Conservation (phyloP, 768 basidiomycete genomes). For the Suillus subaureus region DNA sequence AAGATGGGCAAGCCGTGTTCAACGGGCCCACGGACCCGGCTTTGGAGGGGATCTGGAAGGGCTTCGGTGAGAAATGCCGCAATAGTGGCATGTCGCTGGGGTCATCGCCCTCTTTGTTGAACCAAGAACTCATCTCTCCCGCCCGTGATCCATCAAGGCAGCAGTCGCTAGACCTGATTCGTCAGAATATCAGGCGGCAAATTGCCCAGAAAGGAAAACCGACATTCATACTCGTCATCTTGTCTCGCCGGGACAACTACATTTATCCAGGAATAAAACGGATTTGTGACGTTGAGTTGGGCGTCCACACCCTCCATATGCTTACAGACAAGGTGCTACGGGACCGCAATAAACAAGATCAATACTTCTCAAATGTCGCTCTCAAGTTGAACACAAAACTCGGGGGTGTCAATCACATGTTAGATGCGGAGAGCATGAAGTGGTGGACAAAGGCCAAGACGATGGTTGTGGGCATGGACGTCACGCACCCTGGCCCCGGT, state of each 20-base stretch:
- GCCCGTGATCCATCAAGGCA: slow-evolving; percentile 39
- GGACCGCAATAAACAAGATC: slow-evolving; percentile 61
- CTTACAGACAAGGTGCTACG: slow-evolving; percentile 60
- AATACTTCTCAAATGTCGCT: slow-evolving; percentile 82
- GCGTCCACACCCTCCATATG: slow-evolving; percentile 78
- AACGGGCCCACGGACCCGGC: slow-evolving; percentile 40
- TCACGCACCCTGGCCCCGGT: slow-evolving; percentile 75
- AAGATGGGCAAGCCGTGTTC: slow-evolving; percentile 47
- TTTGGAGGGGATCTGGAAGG: slow-evolving; percentile 47
- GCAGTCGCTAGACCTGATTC: slow-evolving; percentile 42
- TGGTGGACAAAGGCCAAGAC: slow-evolving; percentile 72
- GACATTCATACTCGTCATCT: slow-evolving; percentile 68
- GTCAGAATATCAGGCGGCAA: slow-evolving; percentile 38
- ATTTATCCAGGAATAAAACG: slow-evolving; percentile 85
- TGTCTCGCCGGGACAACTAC: slow-evolving; percentile 67
- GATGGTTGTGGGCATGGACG: slow-evolving; percentile 87
- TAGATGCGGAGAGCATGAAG: slow-evolving; percentile 54
- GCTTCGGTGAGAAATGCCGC: slow-evolving; percentile 57
- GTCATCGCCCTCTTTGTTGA: slow-evolving; percentile 38
- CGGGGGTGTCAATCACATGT: slow-evolving; percentile 79
- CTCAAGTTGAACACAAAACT: slow-evolving; percentile 85
- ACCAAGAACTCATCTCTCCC: slow-evolving; percentile 22
- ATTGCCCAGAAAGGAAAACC: slow-evolving; percentile 43
- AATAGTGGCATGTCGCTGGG: slow-evolving; percentile 49
- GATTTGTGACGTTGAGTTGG: slow-evolving; percentile 72